Evolutionary conservation across 208 protist species (phyloP).

Genomic region (Trypanosoma mega): DNA sequence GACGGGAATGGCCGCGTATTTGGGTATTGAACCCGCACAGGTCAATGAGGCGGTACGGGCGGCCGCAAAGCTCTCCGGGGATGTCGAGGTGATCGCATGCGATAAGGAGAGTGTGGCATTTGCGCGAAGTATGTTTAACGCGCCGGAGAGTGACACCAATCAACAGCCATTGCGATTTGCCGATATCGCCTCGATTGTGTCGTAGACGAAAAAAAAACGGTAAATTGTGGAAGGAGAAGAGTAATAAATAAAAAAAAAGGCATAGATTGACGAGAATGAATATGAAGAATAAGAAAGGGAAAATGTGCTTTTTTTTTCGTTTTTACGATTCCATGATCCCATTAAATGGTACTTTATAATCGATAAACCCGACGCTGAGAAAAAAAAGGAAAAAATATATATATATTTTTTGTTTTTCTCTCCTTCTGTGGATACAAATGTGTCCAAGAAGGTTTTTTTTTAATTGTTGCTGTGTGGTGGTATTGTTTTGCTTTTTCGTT

Average conservation of each 20-base stretch:
- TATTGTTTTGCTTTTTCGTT: slow-evolving; percentile 8
- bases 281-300: neutral
- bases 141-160: slow-evolving; percentile 54
- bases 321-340: too few species aligned
- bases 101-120: slow-evolving; percentile 55
- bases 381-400: too few species aligned
- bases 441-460: slow-evolving; percentile 9
- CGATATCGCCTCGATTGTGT: slow-evolving; percentile 53
- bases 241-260: slow-evolving; percentile 2
- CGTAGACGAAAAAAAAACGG: slow-evolving; percentile 11
- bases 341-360: too few species aligned
- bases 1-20: slow-evolving; percentile 51
- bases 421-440: neutral
- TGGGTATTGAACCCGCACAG: slow-evolving; percentile 51
- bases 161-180: slow-evolving; percentile 64
- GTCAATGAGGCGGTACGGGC: slow-evolving; percentile 53
- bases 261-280: too few species aligned
- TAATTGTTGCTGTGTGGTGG: too few species aligned
- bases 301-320: neutral
- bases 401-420: neutral
- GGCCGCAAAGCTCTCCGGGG: slow-evolving; percentile 47
- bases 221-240: slow-evolving; percentile 2
- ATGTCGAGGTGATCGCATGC: slow-evolving; percentile 45
- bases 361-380: too few species aligned
- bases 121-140: slow-evolving; percentile 67